Evolutionary conservation across 768 basidiomycete species (phyloP), one percentile per base, ranked within the genome.

Genomic region (Termitomyces sp.): DNA sequence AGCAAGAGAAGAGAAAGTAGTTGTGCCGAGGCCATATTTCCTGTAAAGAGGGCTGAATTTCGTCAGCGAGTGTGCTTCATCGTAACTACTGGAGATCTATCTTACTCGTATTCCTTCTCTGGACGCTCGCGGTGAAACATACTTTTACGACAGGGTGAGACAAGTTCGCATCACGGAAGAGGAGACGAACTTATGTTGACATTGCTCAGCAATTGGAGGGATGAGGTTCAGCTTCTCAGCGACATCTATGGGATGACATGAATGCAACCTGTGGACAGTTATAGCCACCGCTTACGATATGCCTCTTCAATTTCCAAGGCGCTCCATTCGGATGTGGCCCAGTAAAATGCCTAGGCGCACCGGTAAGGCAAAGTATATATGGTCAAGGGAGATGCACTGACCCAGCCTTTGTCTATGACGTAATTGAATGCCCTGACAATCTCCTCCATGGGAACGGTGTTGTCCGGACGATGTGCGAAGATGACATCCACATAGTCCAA

Each of bases 371-470:
- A 63, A 24, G 15, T 28, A 10, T 20, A 15, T 18, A 15, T 41
- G 39, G 37, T 5, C 2, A 13, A 36, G 36, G 16, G 26, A 36
- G 13, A 20, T 22, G 37, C 16, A 59, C 52, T 37, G 64, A 80
- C 85, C 85, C 85, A 86, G 67, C 87, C 88, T 64, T 83, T 74
- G 51, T 88, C 81, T 64, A 92, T 89, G 41, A 90, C 77, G 62
- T 76, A 84, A 75, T 89, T 90, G 77, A 93, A 92, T 0, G 87
- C 88, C 45, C 90, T 82, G 48, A 93, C 90, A 54, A 84, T 75
- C 68, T 93, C 91, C 68, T 91, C 88, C 81, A 85, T 85, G 1
- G 83, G 81, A 10, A 83, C 82, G 47, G 76, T 82, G 41, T 66
- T 64, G 68, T 88, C 87, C 18, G 77, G 75, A 37, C 88, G 81